Evolutionary conservation across 2,329 filamentous ascomycete species (phyloP), one percentile per base, ranked within the genome.

Genomic region (Plectosphaerella sp.): DNA sequence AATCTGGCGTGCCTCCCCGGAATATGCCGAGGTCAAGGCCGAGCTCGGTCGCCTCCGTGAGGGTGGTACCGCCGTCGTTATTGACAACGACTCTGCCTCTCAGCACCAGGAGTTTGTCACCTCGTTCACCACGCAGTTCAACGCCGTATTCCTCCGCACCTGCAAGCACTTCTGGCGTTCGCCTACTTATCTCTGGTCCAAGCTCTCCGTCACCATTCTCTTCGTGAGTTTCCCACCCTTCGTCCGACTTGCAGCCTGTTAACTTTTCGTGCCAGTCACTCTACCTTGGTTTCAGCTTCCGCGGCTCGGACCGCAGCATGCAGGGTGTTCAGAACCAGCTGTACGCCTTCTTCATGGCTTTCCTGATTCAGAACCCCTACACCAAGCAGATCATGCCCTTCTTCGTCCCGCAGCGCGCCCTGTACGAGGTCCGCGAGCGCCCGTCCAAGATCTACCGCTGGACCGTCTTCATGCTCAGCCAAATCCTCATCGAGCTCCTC

Each of bases 101-200:
- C 45, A 54, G 73, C 52, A 77, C 62, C 73, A 77, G 28, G 86
- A 90, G 68, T 92, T 91, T 54, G 88, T 88, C 2, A 85, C 87
- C 41, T 82, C 87, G 0, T 87, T 91, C 61, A 59, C 56, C 8
- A 63, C 72, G 12, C 88, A 92, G 62, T 69, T 89, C 18, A 70
- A 66, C 41, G 73, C 84, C 57, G 84, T 86, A 36, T 77, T 78
- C 16, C 60, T 73, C 24, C 83, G 87, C 59, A 81, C 88, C 12
- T 87, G 87, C 68, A 74, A 85, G 58, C 86, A 89, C 64, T 88
- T 88, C 72, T 89, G 86, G 86, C 80, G 87, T 46, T 87, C 80
- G 2, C 86, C 86, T 0, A 75, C 79, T 3, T 89, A 89, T 68
- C 86, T 89, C 61, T 89, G 86, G 69, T 82, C 82, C 43, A 88